Percentiles rank a stretch among this genome's conserved stretches.
phyloP scores from a whole-genome alignment of 208 protist genomes.

The Balamuthia mandrillaris region DNA sequence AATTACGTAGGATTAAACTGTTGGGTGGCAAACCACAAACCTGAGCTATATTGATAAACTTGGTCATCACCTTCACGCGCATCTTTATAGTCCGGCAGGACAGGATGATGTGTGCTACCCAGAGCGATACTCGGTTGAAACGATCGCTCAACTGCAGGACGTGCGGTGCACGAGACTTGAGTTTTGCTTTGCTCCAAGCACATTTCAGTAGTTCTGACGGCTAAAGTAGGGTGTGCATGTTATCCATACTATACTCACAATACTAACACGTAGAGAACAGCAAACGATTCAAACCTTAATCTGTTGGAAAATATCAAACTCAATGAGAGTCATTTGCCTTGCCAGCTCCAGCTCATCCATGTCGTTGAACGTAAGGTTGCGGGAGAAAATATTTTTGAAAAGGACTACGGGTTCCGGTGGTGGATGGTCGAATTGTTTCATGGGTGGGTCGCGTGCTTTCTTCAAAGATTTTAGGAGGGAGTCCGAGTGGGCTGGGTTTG shows the following conservation, averaged over 20 bases:
- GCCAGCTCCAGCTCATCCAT: conserved; percentile 20
- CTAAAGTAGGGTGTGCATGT: not conserved
- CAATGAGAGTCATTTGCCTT: conserved; percentile 23
- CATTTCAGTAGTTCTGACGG: conserved; percentile 15
- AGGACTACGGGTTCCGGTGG: not conserved
- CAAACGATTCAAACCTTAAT: not conserved
- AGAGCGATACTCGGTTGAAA: conserved; percentile 4
- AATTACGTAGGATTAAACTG: too few relatives aligned
- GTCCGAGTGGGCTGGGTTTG: not conserved
- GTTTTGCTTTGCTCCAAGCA: conserved; percentile 25
- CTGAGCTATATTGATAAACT: conserved; percentile 34
- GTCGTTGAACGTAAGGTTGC: not conserved
- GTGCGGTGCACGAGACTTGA: not conserved
- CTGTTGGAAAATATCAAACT: conserved; percentile 27
- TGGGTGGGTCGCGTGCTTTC: not conserved
- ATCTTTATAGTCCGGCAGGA: not conserved
- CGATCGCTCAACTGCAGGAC: not conserved
- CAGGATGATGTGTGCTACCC: not conserved
- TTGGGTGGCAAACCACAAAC: too few relatives aligned
- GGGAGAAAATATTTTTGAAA: conserved; percentile 18
- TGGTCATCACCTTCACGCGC: not conserved
- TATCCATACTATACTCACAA: too few relatives aligned
- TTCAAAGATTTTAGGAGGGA: not conserved
- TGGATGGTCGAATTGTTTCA: not conserved
- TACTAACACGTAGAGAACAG: not conserved